Conservation (phyloP, 345 rosid genomes). For the Cardamine occulta region DNA sequence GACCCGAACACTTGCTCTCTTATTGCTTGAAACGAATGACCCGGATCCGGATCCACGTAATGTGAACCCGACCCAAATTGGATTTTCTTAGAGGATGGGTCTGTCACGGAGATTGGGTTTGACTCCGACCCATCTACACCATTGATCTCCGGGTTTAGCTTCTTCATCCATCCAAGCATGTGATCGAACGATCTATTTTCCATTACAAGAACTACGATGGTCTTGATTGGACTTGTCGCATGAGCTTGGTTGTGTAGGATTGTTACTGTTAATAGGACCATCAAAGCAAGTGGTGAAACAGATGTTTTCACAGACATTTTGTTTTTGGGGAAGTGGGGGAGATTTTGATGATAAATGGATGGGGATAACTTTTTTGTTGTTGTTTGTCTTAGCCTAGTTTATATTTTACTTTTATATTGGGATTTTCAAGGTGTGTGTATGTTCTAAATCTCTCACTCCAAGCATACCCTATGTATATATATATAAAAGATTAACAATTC, state of each 20-base stretch:
- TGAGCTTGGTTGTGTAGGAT: slow-evolving; percentile 33
- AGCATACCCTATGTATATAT: neutral
- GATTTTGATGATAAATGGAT: slow-evolving; percentile 5
- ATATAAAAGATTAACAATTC: neutral
- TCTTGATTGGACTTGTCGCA: slow-evolving; percentile 58
- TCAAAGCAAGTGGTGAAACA: slow-evolving; percentile 17
- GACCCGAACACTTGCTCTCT: slow-evolving; percentile 90
- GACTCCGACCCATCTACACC: slow-evolving; percentile 76
- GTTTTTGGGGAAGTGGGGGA: neutral
- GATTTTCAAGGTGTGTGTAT: neutral
- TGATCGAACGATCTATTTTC: slow-evolving; percentile 96
- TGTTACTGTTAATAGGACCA: slow-evolving; percentile 23
- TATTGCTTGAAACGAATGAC: slow-evolving; percentile 93
- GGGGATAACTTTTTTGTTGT: neutral
- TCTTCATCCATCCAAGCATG: slow-evolving; percentile 99
- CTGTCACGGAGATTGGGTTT: slow-evolving; percentile 54
- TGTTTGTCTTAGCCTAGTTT: too few relatives aligned
- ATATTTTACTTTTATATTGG: neutral
- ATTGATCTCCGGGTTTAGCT: slow-evolving; percentile 78
- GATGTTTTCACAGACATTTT: slow-evolving; percentile 24
- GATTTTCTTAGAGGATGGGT: slow-evolving; percentile 54
- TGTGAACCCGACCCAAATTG: slow-evolving; percentile 59
- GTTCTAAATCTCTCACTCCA: neutral
- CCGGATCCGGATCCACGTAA: slow-evolving; percentile 93
- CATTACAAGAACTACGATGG: slow-evolving; percentile 81